Evolutionary conservation across 2,329 filamentous ascomycete genomes (phyloP).

Genomic region (Paradendryphiella salina): DNA sequence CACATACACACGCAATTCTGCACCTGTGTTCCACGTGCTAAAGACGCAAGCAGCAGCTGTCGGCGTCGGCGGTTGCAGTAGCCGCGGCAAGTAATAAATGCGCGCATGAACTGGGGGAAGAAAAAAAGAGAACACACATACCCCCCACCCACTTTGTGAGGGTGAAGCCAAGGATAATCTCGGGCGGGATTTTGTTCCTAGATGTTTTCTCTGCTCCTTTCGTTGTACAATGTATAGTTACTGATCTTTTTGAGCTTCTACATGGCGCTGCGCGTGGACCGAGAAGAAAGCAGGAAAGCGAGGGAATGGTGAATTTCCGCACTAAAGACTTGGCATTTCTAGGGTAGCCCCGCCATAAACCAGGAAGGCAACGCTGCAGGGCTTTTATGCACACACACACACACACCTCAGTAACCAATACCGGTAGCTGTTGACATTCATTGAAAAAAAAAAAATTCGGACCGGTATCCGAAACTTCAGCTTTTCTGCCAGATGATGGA

Average conservation of each 20-base stretch:
- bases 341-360: constrained; percentile 9
- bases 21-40: not conserved
- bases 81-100: not conserved
- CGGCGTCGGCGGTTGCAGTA: not conserved
- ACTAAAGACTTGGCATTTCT: constrained; percentile 24
- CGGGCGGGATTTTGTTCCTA: not conserved
- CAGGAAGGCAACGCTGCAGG: not conserved
- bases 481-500: not conserved
- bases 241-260: constrained; percentile 1
- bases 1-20: not conserved
- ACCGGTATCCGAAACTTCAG: not conserved
- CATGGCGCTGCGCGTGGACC: constrained; percentile 3
- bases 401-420: not conserved
- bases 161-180: not conserved
- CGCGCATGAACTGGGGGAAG: not conserved
- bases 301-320: constrained; percentile 28
- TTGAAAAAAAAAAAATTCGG: not conserved
- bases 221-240: not conserved
- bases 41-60: not conserved
- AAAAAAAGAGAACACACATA: not conserved
- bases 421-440: not conserved
- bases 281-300: not conserved
- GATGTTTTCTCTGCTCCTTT: not conserved
- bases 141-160: not conserved
- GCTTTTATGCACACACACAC: not conserved